phyloP scores from a whole-genome alignment of 306 rosid species.

The Elaeagnus macrophylla region DNA sequence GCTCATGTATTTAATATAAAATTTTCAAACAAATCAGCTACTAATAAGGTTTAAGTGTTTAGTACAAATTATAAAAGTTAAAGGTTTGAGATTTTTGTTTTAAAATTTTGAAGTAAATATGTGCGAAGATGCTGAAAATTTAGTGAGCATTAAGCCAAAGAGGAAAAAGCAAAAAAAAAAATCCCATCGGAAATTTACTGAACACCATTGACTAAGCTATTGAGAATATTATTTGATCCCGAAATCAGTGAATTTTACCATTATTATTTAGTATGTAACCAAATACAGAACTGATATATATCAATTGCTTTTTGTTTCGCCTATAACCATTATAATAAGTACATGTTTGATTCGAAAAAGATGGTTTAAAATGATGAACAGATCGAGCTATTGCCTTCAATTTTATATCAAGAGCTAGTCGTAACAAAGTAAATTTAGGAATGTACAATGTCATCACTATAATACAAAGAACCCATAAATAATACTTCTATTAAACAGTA shows the following conservation, averaged over 20 bases:
- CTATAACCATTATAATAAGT: constrained; percentile 18
- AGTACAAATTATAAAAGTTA: too few species aligned
- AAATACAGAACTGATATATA: constrained; percentile 23
- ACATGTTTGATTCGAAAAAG: constrained; percentile 26
- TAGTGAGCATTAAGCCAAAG: neutral
- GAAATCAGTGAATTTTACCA: constrained; percentile 24
- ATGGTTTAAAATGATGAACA: constrained; percentile 33
- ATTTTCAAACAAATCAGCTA: too few species aligned
- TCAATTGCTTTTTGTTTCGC: constrained; percentile 27
- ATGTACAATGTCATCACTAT: too few species aligned
- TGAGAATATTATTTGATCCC: constrained; percentile 25
- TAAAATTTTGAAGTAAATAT: too few species aligned
- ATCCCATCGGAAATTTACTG: constrained; percentile 51
- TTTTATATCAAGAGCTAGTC: too few species aligned
- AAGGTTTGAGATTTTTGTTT: too few species aligned
- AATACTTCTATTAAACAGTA: constrained; percentile 1
- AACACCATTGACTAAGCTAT: constrained; percentile 43
- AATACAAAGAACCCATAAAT: too few species aligned
- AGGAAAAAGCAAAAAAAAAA: constrained; percentile 3
- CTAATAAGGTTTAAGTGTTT: too few species aligned
- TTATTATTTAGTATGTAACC: constrained; percentile 23
- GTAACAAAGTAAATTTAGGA: neutral
- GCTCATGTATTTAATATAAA: too few species aligned
- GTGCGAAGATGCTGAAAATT: constrained; percentile 1
- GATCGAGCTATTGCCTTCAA: constrained; percentile 56